phyloP scores from a whole-genome alignment of 768 basidiomycete genomes.

The Calvatia gigantea region DNA sequence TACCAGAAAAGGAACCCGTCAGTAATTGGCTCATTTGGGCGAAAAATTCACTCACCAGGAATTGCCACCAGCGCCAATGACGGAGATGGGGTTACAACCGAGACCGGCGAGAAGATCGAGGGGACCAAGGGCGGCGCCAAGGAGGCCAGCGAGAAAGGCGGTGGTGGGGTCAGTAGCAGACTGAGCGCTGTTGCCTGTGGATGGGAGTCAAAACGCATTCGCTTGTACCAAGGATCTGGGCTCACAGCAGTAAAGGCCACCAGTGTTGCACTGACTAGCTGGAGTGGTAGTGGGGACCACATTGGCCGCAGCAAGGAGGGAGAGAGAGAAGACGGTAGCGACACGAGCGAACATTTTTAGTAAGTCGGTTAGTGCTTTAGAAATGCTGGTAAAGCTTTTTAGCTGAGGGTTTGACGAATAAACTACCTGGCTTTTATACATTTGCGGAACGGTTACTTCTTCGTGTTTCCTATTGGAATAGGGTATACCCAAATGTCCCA shows the following conservation, averaged over 20 bases:
- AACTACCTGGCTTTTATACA: not conserved
- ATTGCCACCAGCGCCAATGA: slow-evolving; percentile 15
- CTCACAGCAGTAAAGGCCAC: slow-evolving; percentile 23
- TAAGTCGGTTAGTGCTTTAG: slow-evolving; percentile 10
- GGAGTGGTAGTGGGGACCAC: slow-evolving; percentile 6
- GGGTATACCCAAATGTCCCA: too few species aligned
- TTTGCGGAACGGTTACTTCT: too few species aligned
- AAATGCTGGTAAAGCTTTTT: not conserved
- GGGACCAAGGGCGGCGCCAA: not conserved
- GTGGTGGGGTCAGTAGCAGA: not conserved
- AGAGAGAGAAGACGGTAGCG: slow-evolving; percentile 14
- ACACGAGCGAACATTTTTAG: slow-evolving; percentile 20
- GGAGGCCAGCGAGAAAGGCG: slow-evolving; percentile 7
- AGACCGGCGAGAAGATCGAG: slow-evolving; percentile 3
- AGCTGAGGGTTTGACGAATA: not conserved
- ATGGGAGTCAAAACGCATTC: not conserved
- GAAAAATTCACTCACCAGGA: slow-evolving; percentile 25
- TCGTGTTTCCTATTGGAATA: too few species aligned
- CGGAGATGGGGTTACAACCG: slow-evolving; percentile 2
- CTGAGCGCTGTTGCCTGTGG: slow-evolving; percentile 16
- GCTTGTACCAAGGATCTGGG: not conserved
- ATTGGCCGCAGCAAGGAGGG: slow-evolving; percentile 19
- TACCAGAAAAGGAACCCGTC: slow-evolving; percentile 3
- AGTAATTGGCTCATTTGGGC: not conserved
- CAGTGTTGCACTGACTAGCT: slow-evolving; percentile 25